Conservation (phyloP, 164 flowering plant species). For the Euptelea pleiosperma region DNA sequence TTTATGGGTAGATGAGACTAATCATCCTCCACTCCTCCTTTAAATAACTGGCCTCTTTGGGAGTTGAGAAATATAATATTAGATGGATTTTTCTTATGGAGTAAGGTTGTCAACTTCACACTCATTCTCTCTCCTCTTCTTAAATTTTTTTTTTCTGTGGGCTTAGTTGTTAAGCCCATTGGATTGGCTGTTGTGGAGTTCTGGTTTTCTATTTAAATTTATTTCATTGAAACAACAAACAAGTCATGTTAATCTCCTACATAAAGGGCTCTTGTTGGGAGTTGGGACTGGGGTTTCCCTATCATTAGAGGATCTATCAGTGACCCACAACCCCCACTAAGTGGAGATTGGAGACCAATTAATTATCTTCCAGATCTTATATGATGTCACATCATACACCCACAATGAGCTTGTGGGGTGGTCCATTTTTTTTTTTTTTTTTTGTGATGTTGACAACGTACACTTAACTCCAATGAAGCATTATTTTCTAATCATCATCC, state of each 20-base stretch:
- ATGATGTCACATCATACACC: not conserved
- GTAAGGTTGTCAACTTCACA: conserved; percentile 13
- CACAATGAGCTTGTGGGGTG: not conserved
- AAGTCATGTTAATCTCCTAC: conserved; percentile 18
- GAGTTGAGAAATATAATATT: not conserved
- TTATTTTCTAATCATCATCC: not conserved
- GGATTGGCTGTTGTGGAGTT: conserved; percentile 3
- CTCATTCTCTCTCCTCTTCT: conserved; percentile 3
- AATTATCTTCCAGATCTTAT: not conserved
- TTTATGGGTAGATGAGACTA: conserved; percentile 10
- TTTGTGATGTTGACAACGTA: not conserved
- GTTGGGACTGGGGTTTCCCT: not conserved
- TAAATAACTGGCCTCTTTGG: conserved; percentile 3
- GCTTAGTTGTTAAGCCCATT: not conserved
- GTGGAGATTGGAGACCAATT: not conserved
- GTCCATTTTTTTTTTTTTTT: not conserved
- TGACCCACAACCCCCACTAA: conserved; percentile 12
- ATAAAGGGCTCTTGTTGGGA: conserved; percentile 15
- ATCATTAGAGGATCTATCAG: conserved; percentile 5
- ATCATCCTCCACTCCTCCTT: conserved; percentile 26
- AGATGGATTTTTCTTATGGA: not conserved
- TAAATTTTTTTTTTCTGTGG: not conserved
- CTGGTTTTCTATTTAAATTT: not conserved
- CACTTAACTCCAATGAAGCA: not conserved
- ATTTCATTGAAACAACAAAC: conserved; percentile 13